phyloP scores from a whole-genome alignment of 2,329 filamentous ascomycete genomes.

The Pseudopithomyces maydicus region DNA sequence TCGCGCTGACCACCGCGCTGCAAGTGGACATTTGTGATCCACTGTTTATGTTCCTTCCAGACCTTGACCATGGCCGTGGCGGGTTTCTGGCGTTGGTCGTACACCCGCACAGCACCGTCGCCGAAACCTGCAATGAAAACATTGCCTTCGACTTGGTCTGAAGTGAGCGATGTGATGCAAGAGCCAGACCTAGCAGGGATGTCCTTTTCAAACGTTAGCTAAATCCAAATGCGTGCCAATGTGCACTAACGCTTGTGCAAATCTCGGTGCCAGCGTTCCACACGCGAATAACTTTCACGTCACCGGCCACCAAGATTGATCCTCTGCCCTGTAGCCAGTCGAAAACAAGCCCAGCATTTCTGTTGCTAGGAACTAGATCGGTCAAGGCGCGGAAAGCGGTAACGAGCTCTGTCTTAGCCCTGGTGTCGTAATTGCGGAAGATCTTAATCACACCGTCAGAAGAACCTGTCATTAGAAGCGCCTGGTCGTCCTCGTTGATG shows the following conservation, averaged over 20 bases:
- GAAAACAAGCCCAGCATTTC: conserved; percentile 94
- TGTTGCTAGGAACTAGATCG: conserved; percentile 90
- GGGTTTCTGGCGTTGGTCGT: conserved; percentile 83
- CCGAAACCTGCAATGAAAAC: conserved; percentile 96
- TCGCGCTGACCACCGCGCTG: conserved; percentile 93
- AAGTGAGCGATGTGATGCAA: conserved; percentile 93
- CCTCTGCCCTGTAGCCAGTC: conserved; percentile 99
- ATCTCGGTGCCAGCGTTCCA: conserved; percentile 96
- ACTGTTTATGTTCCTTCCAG: conserved; percentile 95
- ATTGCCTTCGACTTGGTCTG: conserved; percentile 96
- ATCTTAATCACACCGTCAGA: conserved; percentile 94
- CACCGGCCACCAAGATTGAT: conserved; percentile 90
- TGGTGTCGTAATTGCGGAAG: conserved; percentile 87
- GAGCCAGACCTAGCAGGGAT: conserved; percentile 93
- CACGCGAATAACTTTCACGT: conserved; percentile 91
- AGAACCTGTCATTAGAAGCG: conserved; percentile 90
- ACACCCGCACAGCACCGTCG: conserved; percentile 91
- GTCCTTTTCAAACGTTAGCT: conserved; percentile 57
- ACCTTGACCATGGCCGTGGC: conserved; percentile 93
- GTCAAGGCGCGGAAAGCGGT: conserved; percentile 91
- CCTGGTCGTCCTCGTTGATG: conserved; percentile 98
- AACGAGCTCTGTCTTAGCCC: conserved; percentile 78
- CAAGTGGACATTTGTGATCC: conserved; percentile 96
- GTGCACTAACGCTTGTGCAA: conserved; percentile 69
- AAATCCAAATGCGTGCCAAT: conserved; percentile 4